phyloP scores from a whole-genome alignment of 331 rosid genomes.

The Rhamnella rubrinervis region DNA sequence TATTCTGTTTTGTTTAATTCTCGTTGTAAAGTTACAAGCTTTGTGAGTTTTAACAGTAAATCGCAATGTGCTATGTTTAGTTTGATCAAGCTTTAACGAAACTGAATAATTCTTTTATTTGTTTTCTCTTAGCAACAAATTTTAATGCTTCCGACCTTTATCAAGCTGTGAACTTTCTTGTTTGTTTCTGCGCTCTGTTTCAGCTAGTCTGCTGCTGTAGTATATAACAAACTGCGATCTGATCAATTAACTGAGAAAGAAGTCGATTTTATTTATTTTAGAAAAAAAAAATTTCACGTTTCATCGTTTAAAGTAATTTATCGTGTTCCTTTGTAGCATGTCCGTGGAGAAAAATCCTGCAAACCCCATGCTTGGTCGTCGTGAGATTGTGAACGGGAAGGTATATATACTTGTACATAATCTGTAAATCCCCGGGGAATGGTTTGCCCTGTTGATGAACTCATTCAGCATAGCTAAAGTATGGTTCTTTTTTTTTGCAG shows the following conservation, averaged over 20 bases:
- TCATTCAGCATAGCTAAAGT: constrained; percentile 18
- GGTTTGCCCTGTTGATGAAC: constrained; percentile 8
- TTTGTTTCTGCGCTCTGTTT: neutral
- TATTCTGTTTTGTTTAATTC: neutral
- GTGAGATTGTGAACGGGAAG: constrained; percentile 73
- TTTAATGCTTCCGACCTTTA: no score
- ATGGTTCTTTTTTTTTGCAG: constrained; percentile 35
- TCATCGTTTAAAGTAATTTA: neutral
- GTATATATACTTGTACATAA: constrained; percentile 33
- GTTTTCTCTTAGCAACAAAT: no score
- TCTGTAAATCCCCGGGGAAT: neutral
- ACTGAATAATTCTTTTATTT: no score
- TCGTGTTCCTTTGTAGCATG: constrained; percentile 44
- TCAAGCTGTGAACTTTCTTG: neutral
- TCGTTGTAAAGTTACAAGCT: neutral
- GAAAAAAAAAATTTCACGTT: constrained; percentile 1
- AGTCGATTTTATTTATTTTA: neutral
- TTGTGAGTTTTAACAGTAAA: neutral
- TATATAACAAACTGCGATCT: neutral
- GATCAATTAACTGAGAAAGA: neutral
- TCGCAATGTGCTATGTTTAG: neutral
- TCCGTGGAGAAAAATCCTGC: constrained; percentile 71
- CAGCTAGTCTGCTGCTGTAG: neutral
- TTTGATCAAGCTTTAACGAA: neutral
- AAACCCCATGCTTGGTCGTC: constrained; percentile 77